These are phyloP conservation scores for Candida glaebosa DNA, from an alignment of 805 yeast genomes.

Conservation along the genomic window DNA sequence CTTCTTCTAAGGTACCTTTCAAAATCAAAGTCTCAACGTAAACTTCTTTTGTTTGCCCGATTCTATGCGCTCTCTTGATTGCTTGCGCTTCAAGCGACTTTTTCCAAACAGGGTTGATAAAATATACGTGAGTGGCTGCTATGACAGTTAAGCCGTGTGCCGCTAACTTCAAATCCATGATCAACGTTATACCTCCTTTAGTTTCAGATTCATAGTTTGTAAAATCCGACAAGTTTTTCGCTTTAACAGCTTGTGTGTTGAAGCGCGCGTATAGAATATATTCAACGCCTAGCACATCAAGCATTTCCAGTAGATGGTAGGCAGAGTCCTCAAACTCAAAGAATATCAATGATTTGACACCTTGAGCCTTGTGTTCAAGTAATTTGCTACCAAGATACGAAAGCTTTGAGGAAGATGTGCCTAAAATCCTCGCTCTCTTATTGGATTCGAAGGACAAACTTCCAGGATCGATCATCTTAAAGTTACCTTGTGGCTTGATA, in stretches of 20 bases:
- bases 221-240: constrained; percentile 51
- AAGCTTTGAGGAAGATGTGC: constrained; percentile 62
- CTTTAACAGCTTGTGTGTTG: constrained; percentile 47
- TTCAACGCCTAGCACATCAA: constrained; percentile 58
- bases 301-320: constrained; percentile 58
- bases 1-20: constrained; percentile 63
- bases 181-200: constrained; percentile 48
- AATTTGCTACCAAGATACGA: constrained; percentile 56
- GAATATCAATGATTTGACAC: constrained; percentile 57
- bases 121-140: constrained; percentile 65
- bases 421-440: constrained; percentile 43
- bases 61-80: constrained; percentile 72
- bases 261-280: constrained; percentile 65
- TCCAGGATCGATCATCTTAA: background rate
- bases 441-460: constrained; percentile 11
- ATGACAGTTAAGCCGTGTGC: constrained; percentile 69
- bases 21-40: constrained; percentile 65
- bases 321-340: constrained; percentile 73
- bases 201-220: constrained; percentile 30
- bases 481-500: background rate
- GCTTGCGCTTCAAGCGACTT: constrained; percentile 72
- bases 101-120: constrained; percentile 72
- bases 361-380: constrained; percentile 46
- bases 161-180: constrained; percentile 67
- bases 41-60: constrained; percentile 64